Conservation (phyloP, 225 moss, liverwort and hornwort genomes). For the Marchantia polymorpha region DNA sequence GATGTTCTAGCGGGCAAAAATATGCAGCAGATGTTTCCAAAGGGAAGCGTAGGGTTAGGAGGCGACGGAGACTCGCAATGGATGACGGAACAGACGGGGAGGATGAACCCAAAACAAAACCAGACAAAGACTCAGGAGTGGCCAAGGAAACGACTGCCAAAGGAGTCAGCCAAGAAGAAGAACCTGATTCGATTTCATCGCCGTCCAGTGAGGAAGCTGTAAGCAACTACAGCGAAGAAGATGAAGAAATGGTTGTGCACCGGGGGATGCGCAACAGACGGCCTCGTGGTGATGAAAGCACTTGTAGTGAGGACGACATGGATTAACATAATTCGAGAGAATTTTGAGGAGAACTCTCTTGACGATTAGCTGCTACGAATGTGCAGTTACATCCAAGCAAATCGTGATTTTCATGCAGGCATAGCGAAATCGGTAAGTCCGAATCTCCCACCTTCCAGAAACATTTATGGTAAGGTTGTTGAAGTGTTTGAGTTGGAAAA, state of each 20-base stretch:
- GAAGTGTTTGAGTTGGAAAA: too few species aligned
- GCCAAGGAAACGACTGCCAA: slow-evolving; percentile 16
- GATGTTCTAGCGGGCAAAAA: slow-evolving; percentile 22
- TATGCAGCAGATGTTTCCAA: slow-evolving; percentile 38
- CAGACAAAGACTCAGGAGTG: slow-evolving; percentile 6
- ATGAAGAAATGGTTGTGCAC: slow-evolving; percentile 66
- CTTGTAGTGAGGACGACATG: slow-evolving; percentile 45
- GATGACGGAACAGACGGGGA: slow-evolving; percentile 48
- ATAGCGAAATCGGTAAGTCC: slow-evolving; percentile 8
- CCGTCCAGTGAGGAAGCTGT: slow-evolving; percentile 59
- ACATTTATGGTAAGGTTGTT: background rate
- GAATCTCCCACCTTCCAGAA: background rate
- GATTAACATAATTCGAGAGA: slow-evolving; percentile 19
- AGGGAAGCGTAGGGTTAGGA: slow-evolving; percentile 45
- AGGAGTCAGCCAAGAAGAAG: slow-evolving; percentile 42
- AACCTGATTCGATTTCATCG: slow-evolving; percentile 45
- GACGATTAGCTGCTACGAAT: slow-evolving; percentile 8
- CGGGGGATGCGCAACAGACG: slow-evolving; percentile 44
- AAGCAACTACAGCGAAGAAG: slow-evolving; percentile 60
- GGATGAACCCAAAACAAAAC: slow-evolving; percentile 23
- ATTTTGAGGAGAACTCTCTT: background rate
- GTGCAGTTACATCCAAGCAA: slow-evolving; percentile 12
- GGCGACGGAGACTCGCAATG: slow-evolving; percentile 44
- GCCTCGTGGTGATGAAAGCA: slow-evolving; percentile 46
- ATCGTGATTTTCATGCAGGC: background rate